Conservation (phyloP, 495 filamentous ascomycete species). For the Penicillium silybi region DNA sequence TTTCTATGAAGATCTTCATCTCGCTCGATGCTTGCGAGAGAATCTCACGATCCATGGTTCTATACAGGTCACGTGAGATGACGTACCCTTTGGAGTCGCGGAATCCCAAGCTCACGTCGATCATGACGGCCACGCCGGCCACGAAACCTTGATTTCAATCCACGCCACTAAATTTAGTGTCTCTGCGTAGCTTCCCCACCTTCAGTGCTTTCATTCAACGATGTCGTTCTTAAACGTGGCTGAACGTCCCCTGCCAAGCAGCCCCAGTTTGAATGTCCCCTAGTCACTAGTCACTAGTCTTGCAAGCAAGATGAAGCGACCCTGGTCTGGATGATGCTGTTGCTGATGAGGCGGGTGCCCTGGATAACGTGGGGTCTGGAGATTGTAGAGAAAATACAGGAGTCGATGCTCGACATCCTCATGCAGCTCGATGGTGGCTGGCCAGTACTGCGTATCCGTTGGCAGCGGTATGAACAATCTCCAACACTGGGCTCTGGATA, state of each 20-base stretch:
- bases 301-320: constrained; percentile 53
- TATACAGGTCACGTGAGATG: constrained; percentile 18
- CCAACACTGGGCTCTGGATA: neutral
- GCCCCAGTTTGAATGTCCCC: neutral
- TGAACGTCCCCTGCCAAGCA: neutral
- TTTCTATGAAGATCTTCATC: neutral
- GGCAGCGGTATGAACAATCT: constrained; percentile 47
- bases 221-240: neutral
- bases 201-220: neutral
- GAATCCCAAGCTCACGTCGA: too few relatives aligned
- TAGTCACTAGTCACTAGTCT: neutral
- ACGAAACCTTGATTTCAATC: constrained; percentile 16
- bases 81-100: constrained; percentile 5
- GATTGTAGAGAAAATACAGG: constrained; percentile 8
- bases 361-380: constrained; percentile 33
- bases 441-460: constrained; percentile 78
- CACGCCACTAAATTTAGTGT: constrained; percentile 5
- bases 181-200: neutral
- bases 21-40: neutral
- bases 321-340: constrained; percentile 53
- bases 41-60: neutral
- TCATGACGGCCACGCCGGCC: constrained; percentile 18
- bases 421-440: constrained; percentile 73
- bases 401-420: constrained; percentile 2
- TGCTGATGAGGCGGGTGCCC: constrained; percentile 39